These are phyloP conservation scores for Vaccinium myrtillus DNA, from an alignment of 148 eudicot genomes.

Conservation along the genomic window DNA sequence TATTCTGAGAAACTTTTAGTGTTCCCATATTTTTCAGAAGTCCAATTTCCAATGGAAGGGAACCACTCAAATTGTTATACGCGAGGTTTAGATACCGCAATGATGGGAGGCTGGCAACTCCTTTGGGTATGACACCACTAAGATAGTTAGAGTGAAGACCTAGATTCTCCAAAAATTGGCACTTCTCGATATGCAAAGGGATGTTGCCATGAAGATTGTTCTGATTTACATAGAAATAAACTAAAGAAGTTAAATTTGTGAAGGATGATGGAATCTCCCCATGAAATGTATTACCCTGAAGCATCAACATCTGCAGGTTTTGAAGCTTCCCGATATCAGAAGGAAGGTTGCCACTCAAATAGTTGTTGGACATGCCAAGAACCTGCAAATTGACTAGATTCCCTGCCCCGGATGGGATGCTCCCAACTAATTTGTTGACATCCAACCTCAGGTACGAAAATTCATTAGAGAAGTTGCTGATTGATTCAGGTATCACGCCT, in stretches of 20 bases:
- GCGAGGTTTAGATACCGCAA: background rate
- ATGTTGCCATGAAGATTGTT: background rate
- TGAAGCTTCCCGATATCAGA: background rate
- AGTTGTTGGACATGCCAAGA: background rate
- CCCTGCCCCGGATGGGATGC: background rate
- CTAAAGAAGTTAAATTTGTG: background rate
- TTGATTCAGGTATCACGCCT: background rate
- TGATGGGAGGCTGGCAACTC: background rate
- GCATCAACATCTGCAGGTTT: background rate
- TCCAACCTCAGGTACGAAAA: rapidly evolving
- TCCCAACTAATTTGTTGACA: background rate
- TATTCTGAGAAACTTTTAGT: background rate
- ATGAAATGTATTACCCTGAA: background rate
- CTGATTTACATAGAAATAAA: rapidly evolving
- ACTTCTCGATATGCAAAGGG: background rate
- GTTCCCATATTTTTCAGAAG: background rate
- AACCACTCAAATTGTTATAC: background rate
- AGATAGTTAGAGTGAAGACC: background rate
- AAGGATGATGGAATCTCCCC: constrained; percentile 9
- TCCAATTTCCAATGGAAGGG: background rate
- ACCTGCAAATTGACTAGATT: background rate
- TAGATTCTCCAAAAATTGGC: background rate
- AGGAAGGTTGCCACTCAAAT: background rate
- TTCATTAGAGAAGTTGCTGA: background rate
- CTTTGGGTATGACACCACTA: background rate